Evolutionary conservation across 1,139 yeast genomes (phyloP).

Genomic region (Pneumocystis oryctolagi): DNA sequence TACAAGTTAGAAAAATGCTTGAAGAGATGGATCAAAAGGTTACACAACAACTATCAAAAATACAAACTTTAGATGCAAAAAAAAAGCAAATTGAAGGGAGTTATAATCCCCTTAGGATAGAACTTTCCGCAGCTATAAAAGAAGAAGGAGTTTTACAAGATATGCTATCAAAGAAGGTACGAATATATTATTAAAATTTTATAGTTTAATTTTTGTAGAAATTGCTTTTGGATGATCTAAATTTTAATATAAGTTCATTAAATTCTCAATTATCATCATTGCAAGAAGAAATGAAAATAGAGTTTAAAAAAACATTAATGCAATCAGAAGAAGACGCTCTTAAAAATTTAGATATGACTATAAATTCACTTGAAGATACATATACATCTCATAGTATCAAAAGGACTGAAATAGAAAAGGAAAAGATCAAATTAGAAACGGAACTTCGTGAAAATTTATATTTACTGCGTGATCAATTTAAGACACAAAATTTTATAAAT

Average conservation of each 20-base stretch:
- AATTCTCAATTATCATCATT: constrained; percentile 26
- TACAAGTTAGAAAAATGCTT: constrained; percentile 26
- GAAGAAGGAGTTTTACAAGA: constrained; percentile 24
- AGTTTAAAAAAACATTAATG: constrained; percentile 42
- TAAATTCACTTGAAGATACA: constrained; percentile 31
- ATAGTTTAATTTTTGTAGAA: constrained; percentile 3
- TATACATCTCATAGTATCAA: constrained; percentile 31
- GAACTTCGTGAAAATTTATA: constrained; percentile 44
- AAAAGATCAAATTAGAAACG: constrained; percentile 38
- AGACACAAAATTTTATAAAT: constrained; percentile 15
- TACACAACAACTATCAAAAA: constrained; percentile 32
- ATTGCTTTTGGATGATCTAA: constrained; percentile 18
- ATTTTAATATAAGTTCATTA: constrained; percentile 22
- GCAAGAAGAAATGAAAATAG: constrained; percentile 37
- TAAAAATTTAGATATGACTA: constrained; percentile 26
- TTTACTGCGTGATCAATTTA: constrained; percentile 29
- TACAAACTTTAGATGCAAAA: constrained; percentile 33
- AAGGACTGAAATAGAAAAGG: constrained; percentile 37
- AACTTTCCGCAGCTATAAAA: constrained; percentile 31
- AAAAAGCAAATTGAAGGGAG: constrained; percentile 29
- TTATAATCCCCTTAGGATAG: constrained; percentile 34
- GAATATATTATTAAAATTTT: not conserved
- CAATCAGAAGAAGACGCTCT: constrained; percentile 34
- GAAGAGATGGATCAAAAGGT: constrained; percentile 32
- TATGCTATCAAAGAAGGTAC: constrained; percentile 7